phyloP scores from a whole-genome alignment of 345 rosid species.

The Populus davidiana region DNA sequence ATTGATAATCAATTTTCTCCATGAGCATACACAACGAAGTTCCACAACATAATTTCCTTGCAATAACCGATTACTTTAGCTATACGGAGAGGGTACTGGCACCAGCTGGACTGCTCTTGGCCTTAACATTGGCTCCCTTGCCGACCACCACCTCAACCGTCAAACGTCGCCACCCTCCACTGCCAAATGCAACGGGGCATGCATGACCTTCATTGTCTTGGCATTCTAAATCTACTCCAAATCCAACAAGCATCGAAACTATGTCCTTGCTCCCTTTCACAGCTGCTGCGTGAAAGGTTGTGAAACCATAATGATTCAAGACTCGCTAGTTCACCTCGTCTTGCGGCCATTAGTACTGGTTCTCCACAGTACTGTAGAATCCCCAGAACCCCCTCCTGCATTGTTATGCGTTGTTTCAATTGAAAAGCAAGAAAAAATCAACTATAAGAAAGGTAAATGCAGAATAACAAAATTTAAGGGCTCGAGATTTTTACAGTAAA shows the following conservation, averaged over 20 bases:
- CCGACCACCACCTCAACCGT: slow-evolving; percentile 41
- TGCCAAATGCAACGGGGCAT: slow-evolving; percentile 47
- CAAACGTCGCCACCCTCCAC: slow-evolving; percentile 41
- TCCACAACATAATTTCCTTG: slow-evolving; percentile 15
- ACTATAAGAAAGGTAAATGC: background rate
- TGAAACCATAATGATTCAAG: slow-evolving; percentile 37
- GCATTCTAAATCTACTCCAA: slow-evolving; percentile 34
- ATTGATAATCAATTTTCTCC: too few species aligned
- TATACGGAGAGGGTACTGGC: slow-evolving; percentile 40
- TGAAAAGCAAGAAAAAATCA: background rate
- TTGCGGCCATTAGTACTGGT: slow-evolving; percentile 41
- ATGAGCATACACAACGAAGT: slow-evolving; percentile 9
- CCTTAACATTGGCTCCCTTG: slow-evolving; percentile 40
- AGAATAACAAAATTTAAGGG: background rate
- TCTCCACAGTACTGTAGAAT: slow-evolving; percentile 32
- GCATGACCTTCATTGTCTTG: slow-evolving; percentile 47
- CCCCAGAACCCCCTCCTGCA: slow-evolving; percentile 32
- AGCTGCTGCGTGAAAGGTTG: slow-evolving; percentile 50
- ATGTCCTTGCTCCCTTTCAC: slow-evolving; percentile 42
- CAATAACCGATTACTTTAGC: slow-evolving; percentile 38
- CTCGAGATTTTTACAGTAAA: background rate
- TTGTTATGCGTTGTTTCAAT: too few species aligned
- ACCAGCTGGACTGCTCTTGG: slow-evolving; percentile 28
- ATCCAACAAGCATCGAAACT: slow-evolving; percentile 32
- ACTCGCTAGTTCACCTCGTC: slow-evolving; percentile 33